Base-by-base conservation (phyloP, 371 early-diverging fungal species). In the Rhizopus arrhizus region DNA sequence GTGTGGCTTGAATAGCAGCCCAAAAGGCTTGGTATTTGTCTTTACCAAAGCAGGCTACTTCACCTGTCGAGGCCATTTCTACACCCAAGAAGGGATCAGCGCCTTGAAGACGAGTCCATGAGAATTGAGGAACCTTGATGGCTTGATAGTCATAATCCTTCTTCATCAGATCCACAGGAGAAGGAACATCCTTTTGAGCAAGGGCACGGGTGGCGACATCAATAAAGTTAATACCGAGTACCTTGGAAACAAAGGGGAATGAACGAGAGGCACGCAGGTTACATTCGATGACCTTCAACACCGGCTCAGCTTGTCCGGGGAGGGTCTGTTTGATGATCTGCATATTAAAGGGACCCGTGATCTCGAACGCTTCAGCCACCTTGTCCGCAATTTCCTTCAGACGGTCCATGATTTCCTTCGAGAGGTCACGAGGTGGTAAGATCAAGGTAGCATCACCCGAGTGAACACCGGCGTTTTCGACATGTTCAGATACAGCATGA, bases 51-150 rank as follows among this genome's bases (percentile, higher is more conserved):
- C 95, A 94, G 5, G 98, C 98, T n/a, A 98, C 98, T 81, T 98
- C 98, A 64, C 98, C 98, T 2, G 98, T 98, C 33, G 95, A 95
- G 10, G 95, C 95, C 98, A 97, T 97, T 78, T 97, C 98, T 11
- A 97, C 98, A 65, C 96, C 96, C 56, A 97, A 77, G 56, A 96
- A 84, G 31, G 97, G 97, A 77, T 97, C 97, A 55, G 98, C 97
- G 48, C 97, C 98, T 16, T 88, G 85, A 51, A 97, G 79, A 63
- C 98, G 91, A 68, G 89, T 90, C 85, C 92, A 97, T 38, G 91
- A 90, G 83, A 97, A 97, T 78, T 95, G 96, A 22, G 98, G 95
- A 10, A 95, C 97, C 82, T 97, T 97, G 74, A 96, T 89, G 56
- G 91, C 95, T 22, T 22, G 22, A 22, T 22, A 22, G 38, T 92